A percentile compares a stretch with the other conserved stretches of the same genome.
phyloP scores from a whole-genome alignment of 1,284 basidiomycete species.

The Ceratobasidium sp. region DNA sequence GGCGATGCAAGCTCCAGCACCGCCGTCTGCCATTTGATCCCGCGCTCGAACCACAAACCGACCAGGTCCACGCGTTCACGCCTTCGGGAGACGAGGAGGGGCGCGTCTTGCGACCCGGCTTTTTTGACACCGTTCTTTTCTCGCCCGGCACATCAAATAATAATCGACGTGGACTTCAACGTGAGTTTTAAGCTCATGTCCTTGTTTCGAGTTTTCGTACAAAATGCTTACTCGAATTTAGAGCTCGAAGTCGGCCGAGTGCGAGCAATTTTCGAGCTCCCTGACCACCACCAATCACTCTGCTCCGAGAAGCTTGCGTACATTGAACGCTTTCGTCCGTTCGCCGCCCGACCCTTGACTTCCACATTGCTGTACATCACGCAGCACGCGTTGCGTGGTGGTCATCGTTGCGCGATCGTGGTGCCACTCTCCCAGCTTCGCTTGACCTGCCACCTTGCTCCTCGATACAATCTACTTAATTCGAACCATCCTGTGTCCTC shows the following conservation, averaged over 20 bases:
- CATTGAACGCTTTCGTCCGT: slow-evolving; percentile 5
- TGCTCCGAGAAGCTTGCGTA: slow-evolving; percentile 11
- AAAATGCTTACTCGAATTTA: not conserved
- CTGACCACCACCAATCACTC: not conserved
- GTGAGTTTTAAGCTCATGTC: not conserved
- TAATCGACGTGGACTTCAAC: not conserved
- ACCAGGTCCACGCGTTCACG: slow-evolving; percentile 11
- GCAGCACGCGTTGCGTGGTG: not conserved
- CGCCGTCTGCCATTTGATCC: slow-evolving; percentile 6
- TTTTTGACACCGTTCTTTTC: slow-evolving; percentile 18
- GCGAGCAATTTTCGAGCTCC: slow-evolving; percentile 18
- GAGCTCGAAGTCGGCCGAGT: slow-evolving; percentile 6
- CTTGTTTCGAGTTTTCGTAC: not conserved
- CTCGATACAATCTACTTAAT: not conserved
- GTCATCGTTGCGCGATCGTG: not conserved
- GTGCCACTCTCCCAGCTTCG: not conserved
- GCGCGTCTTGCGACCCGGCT: not conserved
- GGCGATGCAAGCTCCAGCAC: slow-evolving; percentile 17
- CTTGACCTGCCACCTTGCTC: slow-evolving; percentile 25
- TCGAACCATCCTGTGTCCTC: not conserved
- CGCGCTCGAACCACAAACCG: not conserved
- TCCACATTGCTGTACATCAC: not conserved
- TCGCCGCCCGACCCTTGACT: not conserved
- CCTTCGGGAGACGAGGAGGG: not conserved
- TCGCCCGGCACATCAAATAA: not conserved